phyloP scores from a whole-genome alignment of 805 yeast genomes.

The Suhomyces prunicola region DNA sequence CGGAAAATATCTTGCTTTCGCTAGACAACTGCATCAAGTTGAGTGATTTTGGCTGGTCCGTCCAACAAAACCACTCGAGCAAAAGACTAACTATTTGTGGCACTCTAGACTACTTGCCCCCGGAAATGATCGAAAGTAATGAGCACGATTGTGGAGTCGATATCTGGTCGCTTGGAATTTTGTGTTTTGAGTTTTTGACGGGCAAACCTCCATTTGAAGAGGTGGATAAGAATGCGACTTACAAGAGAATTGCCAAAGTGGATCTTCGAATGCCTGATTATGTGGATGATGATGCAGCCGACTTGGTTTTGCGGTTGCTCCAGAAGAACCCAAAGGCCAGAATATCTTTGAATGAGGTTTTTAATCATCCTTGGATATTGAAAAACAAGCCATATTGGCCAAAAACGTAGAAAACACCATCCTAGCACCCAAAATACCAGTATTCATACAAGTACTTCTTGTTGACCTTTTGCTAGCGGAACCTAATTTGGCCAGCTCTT shows the following conservation, averaged over 20 bases:
- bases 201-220: conserved; percentile 95
- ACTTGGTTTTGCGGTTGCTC: conserved; percentile 62
- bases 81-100: conserved; percentile 87
- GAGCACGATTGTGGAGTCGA: conserved; percentile 80
- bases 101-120: conserved; percentile 90
- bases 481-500: too few species aligned
- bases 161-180: conserved; percentile 88
- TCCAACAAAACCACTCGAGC: conserved; percentile 36
- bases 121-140: conserved; percentile 86
- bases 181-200: conserved; percentile 79
- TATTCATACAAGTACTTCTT: too few species aligned
- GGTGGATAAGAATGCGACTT: conserved; percentile 70
- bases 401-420: background rate
- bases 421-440: too few species aligned
- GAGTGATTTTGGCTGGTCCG: conserved; percentile 97
- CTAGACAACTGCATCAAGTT: conserved; percentile 74
- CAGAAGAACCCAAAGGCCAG: conserved; percentile 69
- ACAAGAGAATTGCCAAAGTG: conserved; percentile 72
- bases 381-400: conserved; percentile 66
- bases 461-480: too few species aligned
- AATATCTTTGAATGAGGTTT: conserved; percentile 56
- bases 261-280: conserved; percentile 71
- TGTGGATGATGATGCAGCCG: conserved; percentile 72
- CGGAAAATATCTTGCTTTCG: conserved; percentile 83
- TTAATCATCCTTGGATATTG: conserved; percentile 79